These are phyloP conservation scores for Cladosporium cucumerinum DNA, from an alignment of 2,329 filamentous ascomycete species.

Conservation along the genomic window DNA sequence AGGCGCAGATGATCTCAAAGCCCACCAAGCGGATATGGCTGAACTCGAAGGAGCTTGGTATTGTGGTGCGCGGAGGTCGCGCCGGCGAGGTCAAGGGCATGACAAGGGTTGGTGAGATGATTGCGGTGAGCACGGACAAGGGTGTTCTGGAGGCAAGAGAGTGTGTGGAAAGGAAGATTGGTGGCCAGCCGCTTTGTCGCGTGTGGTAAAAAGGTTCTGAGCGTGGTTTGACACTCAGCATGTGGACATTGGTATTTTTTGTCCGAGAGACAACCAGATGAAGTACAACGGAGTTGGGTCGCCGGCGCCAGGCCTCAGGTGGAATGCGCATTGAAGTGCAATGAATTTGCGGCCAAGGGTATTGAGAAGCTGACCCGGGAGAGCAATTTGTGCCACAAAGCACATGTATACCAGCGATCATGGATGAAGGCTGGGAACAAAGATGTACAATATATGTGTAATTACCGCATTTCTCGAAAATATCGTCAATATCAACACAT, in stretches of 20 bases:
- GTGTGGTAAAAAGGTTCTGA: conserved; percentile 45
- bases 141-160: conserved; percentile 80
- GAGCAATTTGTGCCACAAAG: background rate
- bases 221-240: background rate
- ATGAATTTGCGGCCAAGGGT: background rate
- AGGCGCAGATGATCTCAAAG: conserved; percentile 66
- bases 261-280: background rate
- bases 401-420: background rate
- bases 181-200: conserved; percentile 75
- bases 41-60: conserved; percentile 58
- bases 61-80: conserved; percentile 66
- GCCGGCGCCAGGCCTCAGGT: background rate
- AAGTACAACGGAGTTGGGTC: background rate
- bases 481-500: background rate
- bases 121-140: conserved; percentile 73
- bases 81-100: conserved; percentile 68
- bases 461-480: conserved; percentile 2
- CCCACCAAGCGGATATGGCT: conserved; percentile 70
- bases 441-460: conserved; percentile 12
- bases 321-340: background rate
- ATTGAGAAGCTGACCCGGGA: background rate
- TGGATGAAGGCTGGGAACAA: background rate
- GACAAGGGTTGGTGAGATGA: conserved; percentile 71
- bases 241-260: background rate
- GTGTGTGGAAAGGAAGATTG: conserved; percentile 73